A percentile compares a stretch with the other conserved stretches of the same genome.
phyloP scores from a whole-genome alignment of 768 basidiomycete species.

The Asterophora lycoperdoides region DNA sequence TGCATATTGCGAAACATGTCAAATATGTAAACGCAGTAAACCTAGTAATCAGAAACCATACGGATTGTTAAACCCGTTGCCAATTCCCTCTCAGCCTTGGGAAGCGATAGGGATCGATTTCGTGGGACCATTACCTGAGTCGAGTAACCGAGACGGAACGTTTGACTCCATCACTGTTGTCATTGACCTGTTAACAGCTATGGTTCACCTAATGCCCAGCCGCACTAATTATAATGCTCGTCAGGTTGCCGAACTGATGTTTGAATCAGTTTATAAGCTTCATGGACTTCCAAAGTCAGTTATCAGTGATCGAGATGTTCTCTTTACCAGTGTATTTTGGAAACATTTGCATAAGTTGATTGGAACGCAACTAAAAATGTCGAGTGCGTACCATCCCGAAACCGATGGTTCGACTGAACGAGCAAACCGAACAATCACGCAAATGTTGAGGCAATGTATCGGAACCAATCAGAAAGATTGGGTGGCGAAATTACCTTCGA shows the following conservation, averaged over 20 bases:
- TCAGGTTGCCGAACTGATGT: constrained; percentile 18
- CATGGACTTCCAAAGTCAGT: constrained; percentile 29
- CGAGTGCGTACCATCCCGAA: constrained; percentile 29
- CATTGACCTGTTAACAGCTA: constrained; percentile 15
- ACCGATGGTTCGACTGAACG: constrained; percentile 33
- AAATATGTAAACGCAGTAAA: constrained; percentile 17
- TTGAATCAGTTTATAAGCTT: constrained; percentile 21
- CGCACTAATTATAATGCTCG: constrained; percentile 10
- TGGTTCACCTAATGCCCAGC: constrained; percentile 11
- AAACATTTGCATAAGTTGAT: not conserved
- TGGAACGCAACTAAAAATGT: constrained; percentile 18
- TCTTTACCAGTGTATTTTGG: constrained; percentile 5
- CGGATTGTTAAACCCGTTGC: constrained; percentile 20
- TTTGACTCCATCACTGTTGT: constrained; percentile 9
- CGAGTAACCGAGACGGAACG: not conserved
- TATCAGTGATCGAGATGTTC: constrained; percentile 17
- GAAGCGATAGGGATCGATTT: constrained; percentile 14
- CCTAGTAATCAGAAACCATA: constrained; percentile 20
- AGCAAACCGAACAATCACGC: constrained; percentile 26
- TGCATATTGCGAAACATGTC: constrained; percentile 26
- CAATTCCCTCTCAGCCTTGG: constrained; percentile 10
- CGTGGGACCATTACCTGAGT: constrained; percentile 20
- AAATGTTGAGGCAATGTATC: constrained; percentile 22
- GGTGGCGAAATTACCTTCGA: not conserved
- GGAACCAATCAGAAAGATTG: constrained; percentile 4